Base-by-base conservation (phyloP, 2,329 filamentous ascomycete species). In the Paecilomyces dactylethromorphus region DNA sequence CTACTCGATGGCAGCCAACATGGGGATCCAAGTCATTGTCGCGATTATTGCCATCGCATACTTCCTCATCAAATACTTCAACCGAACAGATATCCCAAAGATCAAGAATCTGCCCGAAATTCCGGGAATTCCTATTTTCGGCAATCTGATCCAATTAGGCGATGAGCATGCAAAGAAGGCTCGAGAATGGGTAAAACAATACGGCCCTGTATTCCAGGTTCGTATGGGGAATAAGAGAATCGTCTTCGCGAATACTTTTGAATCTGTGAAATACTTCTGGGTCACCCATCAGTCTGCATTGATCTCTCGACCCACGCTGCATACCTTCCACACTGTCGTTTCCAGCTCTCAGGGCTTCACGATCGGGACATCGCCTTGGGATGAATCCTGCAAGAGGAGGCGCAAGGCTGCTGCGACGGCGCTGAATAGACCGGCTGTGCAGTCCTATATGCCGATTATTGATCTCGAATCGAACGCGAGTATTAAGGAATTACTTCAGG, bases 281-380 rank as follows among this genome's bases (percentile, higher is more conserved):
- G 88, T 92, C 70, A 88, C 85, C 10, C 87, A 93, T 66, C 89
- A 92, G 66, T 90, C 89, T 0, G 82, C 89, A 0, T 77, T 92
- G 59, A 91, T 92, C 66, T 92, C 88, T 0, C 84, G 90, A 1
- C 90, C 90, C 0, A 90, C 81, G 24, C 84, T 92, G 54, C 89
- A 93, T 72, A 93, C 90, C 0, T 93, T 92, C 72, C 90, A 92
- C 73, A 89, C 83, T 4, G 87, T 92, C 3, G 87, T 92, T 2
- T 91, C 89, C 1, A 85, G 81, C 33, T 90, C 87, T 0, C 87
- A 91, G 65, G 89, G 89, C 5, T 89, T 91, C 73, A 93, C 90
- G 0, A 91, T 94, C 61, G 90, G 90, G 1, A 91, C 90, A 0
- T 92, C 89, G 0, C 90, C 90, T 0, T 94, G 90, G 87, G 89